A percentile compares a stretch with the other conserved stretches of the same genome.
These are phyloP conservation scores for Tothia fuscella DNA, from an alignment of 2,329 filamentous ascomycete genomes.

Conservation along the genomic window DNA sequence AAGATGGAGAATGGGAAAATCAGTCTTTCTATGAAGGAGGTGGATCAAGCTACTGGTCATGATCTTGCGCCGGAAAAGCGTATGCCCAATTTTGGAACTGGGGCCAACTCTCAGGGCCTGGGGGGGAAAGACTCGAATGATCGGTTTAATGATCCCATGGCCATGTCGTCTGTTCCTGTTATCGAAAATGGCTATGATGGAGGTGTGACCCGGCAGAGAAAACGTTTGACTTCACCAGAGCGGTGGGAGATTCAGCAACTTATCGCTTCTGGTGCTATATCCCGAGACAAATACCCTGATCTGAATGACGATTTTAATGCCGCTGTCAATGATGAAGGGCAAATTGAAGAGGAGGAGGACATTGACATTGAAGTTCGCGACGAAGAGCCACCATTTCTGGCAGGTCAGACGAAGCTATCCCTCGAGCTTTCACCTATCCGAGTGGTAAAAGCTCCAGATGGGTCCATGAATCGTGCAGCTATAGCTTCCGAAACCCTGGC, in stretches of 20 bases:
- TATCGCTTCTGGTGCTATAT: conserved; percentile 87
- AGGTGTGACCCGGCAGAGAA: conserved; percentile 47
- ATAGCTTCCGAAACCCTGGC: conserved; percentile 84
- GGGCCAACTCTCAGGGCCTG: conserved; percentile 77
- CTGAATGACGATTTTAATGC: conserved; percentile 89
- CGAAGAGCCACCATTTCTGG: conserved; percentile 90
- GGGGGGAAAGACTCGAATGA: too few species aligned
- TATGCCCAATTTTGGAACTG: conserved; percentile 78
- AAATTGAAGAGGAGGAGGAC: conserved; percentile 88
- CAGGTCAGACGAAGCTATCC: conserved; percentile 92
- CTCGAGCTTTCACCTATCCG: conserved; percentile 90
- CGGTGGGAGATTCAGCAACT: conserved; percentile 95
- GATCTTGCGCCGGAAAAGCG: conserved; percentile 69
- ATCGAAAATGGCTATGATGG: conserved; percentile 47
- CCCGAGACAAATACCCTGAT: conserved; percentile 87
- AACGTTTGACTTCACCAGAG: conserved; percentile 92
- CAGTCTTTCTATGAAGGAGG: conserved; percentile 92
- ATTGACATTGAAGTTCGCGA: conserved; percentile 94
- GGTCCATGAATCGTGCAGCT: conserved; percentile 92
- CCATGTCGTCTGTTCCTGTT: conserved; percentile 44
- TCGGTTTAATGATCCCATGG: conserved; percentile 34
- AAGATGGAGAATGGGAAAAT: conserved; percentile 74
- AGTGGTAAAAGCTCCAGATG: conserved; percentile 93
- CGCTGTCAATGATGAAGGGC: conserved; percentile 71
- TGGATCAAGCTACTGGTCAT: conserved; percentile 77